Base-by-base conservation (phyloP, 805 yeast genomes). In the Candida hungchunana region DNA sequence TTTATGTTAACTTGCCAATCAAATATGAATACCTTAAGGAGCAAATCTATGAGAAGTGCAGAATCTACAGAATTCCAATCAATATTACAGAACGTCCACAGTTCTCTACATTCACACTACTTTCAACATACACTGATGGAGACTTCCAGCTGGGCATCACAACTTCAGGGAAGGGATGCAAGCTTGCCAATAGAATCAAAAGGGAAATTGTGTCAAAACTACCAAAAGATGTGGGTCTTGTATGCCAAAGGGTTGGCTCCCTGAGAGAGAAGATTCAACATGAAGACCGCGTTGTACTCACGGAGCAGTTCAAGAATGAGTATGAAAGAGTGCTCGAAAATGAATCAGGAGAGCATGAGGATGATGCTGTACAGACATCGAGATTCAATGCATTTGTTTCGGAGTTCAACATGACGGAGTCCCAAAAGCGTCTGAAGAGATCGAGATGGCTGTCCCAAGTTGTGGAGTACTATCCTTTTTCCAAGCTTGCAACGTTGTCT, bases 81-180 rank as follows among this genome's bases (percentile, higher is more conserved):
- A 88, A 87, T 53, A 81, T 84, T 1, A 71, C 82, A 0, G 95
- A 86, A 45, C 71, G 77, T 12, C 77, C 88, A 0, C 78, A 77
- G 21, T 65, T 71, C 18, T 83, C 93, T 36, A 76, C 89, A 0
- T 89, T 89, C 56, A 75, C 90, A 1, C 58, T 87, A 36, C 64
- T 87, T 16, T 82, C 96, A 0, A 76, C 89, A 0, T 75, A 73
- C 52, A 62, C 66, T 2, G 77, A 79, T 38, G 93, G 94, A 6
- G 77, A 73, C 34, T 77, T 89, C 59, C 90, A 84, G 56, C 47
- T 89, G 34, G 94, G 95, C 1, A 75, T 89, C 8, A 77, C 90
- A 3, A 89, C 97, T 0, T 74, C 79, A 18, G 95, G 96, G 0
- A 83, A 83, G 60, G 96, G 97, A 5, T 89, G 97, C 62, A 75